phyloP scores from a whole-genome alignment of 2,329 filamentous ascomycete genomes.

The Monilinia aucupariae region DNA sequence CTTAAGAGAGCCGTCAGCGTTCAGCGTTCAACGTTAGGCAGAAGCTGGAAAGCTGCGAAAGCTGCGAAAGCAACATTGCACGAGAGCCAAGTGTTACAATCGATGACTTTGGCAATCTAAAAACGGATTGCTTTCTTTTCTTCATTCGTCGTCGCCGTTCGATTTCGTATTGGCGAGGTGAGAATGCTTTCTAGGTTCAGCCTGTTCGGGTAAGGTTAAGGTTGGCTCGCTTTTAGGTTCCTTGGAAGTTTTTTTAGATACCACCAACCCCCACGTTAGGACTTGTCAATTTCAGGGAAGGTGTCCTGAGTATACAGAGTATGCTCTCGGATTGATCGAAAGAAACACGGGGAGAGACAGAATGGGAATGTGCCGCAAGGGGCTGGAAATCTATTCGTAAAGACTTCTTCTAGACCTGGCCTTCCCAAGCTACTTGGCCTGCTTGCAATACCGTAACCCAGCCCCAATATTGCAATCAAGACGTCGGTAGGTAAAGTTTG shows the following conservation, averaged over 20 bases:
- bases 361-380: conserved; percentile 8
- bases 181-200: not conserved
- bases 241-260: not conserved
- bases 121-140: not conserved
- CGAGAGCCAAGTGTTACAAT: conserved; percentile 7
- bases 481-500: not conserved
- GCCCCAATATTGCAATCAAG: not conserved
- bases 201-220: not conserved
- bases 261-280: conserved; percentile 12
- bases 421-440: conserved; percentile 7
- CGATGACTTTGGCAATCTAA: conserved; percentile 5
- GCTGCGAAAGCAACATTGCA: conserved; percentile 15
- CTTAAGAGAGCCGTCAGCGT: conserved; percentile 11
- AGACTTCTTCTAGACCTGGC: not conserved
- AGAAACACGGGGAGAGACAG: conserved; percentile 11
- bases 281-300: conserved; percentile 6
- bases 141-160: conserved; percentile 10
- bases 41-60: conserved; percentile 8
- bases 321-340: not conserved
- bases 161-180: not conserved
- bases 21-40: conserved; percentile 16
- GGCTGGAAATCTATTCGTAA: not conserved
- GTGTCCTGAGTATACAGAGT: not conserved
- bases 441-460: not conserved
- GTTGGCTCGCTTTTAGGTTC: not conserved